phyloP scores from a whole-genome alignment of 2,329 filamentous ascomycete species.

The Dryadomyces quercivorus region DNA sequence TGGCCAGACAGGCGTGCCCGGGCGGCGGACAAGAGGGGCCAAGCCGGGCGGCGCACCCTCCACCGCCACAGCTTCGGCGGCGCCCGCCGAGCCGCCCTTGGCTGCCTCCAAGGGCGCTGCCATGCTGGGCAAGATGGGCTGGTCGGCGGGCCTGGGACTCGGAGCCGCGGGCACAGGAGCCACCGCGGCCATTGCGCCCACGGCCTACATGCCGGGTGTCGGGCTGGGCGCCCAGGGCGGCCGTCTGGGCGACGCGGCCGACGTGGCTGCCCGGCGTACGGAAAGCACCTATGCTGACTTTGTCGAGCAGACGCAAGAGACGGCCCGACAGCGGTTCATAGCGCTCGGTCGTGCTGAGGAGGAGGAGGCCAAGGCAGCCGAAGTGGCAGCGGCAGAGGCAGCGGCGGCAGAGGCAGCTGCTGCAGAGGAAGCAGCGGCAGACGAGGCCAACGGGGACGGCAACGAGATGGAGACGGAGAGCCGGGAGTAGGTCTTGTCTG shows the following conservation, averaged over 20 bases:
- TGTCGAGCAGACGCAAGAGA: slow-evolving; percentile 51
- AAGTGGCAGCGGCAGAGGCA: slow-evolving; percentile 10
- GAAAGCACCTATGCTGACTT: slow-evolving; percentile 46
- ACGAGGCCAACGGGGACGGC: not conserved
- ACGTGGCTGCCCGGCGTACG: slow-evolving; percentile 50
- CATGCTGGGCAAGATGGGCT: slow-evolving; percentile 62
- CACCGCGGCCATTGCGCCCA: slow-evolving; percentile 50
- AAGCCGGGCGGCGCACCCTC: slow-evolving; percentile 16
- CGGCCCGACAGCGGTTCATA: slow-evolving; percentile 47
- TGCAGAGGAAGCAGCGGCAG: not conserved
- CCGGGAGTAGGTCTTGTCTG: too few relatives aligned
- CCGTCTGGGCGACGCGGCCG: slow-evolving; percentile 55
- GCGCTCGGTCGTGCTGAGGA: slow-evolving; percentile 7
- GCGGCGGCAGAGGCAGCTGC: not conserved
- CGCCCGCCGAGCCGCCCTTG: slow-evolving; percentile 19
- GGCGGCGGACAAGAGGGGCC: slow-evolving; percentile 10
- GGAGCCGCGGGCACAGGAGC: slow-evolving; percentile 51
- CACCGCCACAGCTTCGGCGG: slow-evolving; percentile 1
- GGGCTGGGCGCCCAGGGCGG: slow-evolving; percentile 57
- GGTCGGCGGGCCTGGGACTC: slow-evolving; percentile 52
- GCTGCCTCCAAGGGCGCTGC: slow-evolving; percentile 50
- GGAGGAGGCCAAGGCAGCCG: not conserved
- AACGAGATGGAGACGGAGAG: too few relatives aligned
- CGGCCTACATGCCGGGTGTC: slow-evolving; percentile 55
- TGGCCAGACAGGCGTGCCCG: slow-evolving; percentile 46